phyloP scores from a whole-genome alignment of 2,329 filamentous ascomycete genomes.

The Teratosphaeria epicoccoides region DNA sequence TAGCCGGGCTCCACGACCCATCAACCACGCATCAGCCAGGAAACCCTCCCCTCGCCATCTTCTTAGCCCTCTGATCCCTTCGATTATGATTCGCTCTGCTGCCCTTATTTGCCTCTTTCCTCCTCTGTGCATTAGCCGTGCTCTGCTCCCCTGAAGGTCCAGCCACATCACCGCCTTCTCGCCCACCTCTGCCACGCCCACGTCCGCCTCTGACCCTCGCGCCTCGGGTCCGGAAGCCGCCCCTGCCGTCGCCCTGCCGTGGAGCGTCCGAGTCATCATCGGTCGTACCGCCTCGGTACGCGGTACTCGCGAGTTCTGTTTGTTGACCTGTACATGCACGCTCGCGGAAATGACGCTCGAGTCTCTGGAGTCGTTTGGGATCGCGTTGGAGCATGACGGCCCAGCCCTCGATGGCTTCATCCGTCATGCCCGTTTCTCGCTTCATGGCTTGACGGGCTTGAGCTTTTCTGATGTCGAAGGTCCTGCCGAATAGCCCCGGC shows the following conservation, averaged over 20 bases:
- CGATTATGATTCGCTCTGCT: constrained; percentile 80
- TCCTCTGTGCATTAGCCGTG: constrained; percentile 59
- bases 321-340: constrained; percentile 62
- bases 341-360: constrained; percentile 45
- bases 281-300: constrained; percentile 51
- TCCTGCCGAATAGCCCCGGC: constrained; percentile 58
- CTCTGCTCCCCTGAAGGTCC: constrained; percentile 57
- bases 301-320: constrained; percentile 51
- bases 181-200: constrained; percentile 36
- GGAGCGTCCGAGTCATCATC: constrained; percentile 45
- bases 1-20: neutral
- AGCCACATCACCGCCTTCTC: constrained; percentile 41
- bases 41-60: constrained; percentile 49
- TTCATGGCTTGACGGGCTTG: constrained; percentile 54
- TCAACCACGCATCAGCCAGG: constrained; percentile 28
- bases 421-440: constrained; percentile 74
- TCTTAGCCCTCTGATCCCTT: constrained; percentile 55
- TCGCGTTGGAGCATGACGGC: constrained; percentile 72
- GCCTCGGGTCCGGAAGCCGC: constrained; percentile 37
- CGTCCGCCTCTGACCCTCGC: constrained; percentile 37
- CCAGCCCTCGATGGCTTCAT: constrained; percentile 93
- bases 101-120: constrained; percentile 74
- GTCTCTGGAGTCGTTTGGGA: constrained; percentile 52
- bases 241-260: constrained; percentile 23
- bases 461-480: constrained; percentile 57